These are phyloP conservation scores for Solanum dulcamara DNA, from an alignment of 257 asterid genomes.

Conservation along the genomic window DNA sequence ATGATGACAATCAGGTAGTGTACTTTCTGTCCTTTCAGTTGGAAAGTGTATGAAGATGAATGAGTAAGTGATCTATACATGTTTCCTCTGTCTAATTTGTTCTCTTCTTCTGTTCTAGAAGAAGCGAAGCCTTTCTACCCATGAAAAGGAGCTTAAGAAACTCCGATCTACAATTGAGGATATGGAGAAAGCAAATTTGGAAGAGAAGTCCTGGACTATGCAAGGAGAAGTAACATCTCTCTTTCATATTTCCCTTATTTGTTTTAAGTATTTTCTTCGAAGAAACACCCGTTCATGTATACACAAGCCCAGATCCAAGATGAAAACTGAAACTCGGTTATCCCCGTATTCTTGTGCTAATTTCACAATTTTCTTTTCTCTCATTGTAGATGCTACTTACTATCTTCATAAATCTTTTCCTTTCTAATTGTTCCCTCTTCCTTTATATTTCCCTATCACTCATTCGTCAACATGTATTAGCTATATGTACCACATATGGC, in stretches of 20 bases:
- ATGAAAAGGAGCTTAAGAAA: constrained; percentile 67
- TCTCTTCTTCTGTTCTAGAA: constrained; percentile 20
- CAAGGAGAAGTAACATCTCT: constrained; percentile 78
- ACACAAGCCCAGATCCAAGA: not conserved
- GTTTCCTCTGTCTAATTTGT: not conserved
- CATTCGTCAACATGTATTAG: not conserved
- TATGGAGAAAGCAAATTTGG: constrained; percentile 81
- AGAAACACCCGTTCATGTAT: not conserved
- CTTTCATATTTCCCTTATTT: not conserved
- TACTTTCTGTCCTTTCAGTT: not conserved
- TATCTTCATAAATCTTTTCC: not conserved
- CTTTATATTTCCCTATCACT: not conserved
- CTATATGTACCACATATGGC: not conserved
- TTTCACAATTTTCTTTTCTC: not conserved
- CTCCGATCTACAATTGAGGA: constrained; percentile 53
- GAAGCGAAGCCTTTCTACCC: constrained; percentile 54
- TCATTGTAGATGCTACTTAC: not conserved
- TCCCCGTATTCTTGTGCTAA: not conserved
- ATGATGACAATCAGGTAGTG: constrained; percentile 26
- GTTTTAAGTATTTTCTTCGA: not conserved
- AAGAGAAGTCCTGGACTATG: constrained; percentile 90
- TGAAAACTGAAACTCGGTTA: not conserved
- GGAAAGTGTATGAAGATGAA: not conserved
- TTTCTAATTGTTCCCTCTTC: not conserved
- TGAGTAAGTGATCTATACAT: not conserved